Base-by-base conservation (phyloP, 2,329 filamentous ascomycete genomes). In the Microdochium bolleyi region DNA sequence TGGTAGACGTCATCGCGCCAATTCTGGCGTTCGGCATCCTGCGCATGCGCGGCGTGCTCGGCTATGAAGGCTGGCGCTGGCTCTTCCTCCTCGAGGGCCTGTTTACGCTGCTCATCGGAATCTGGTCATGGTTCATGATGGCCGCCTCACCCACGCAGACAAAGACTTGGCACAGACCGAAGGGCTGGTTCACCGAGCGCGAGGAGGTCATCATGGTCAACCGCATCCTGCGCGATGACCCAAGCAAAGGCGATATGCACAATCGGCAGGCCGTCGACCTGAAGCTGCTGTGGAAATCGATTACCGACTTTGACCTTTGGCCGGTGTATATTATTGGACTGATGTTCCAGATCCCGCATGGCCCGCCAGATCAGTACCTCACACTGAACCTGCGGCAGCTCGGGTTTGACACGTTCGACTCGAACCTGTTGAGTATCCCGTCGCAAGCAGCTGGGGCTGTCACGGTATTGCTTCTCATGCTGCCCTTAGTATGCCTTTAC, bases 131-230 rank as follows among this genome's bases (percentile, higher is more conserved):
- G 64, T 70, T 68, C 8, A 62, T 74, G 21, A 75, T 77, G 70
- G 73, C 73, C 0, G 67, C 74, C 0, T 72, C 72, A 0, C 74
- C 74, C 1, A 71, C 68, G 8, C 73, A 77, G 55, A 84, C 80
- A 0, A 72, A 71, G 44, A 77, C 72, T 48, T 80, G 77, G 76
- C 80, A 79, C 59, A 74, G 80, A 11, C 79, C 79, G 11, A 76
- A 78, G 51, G 83, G 82, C 1, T 86, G 81, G 78, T 86, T 85
- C 63, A 77, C 61, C 2, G 78, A 83, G 48, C 74, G 73, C 2
- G 83, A 85, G 54, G 80, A 85, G 59, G 70, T 71, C 51, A 85
- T 85, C 58, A 75, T 85, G 55, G 79, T 85, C 24, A 85, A 84
- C 57, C 71, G 82, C 1, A 69, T 81, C 10, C 68, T 76, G 4